phyloP scores from a whole-genome alignment of 2,329 filamentous ascomycete genomes.

The Huntiella moniliformis region DNA sequence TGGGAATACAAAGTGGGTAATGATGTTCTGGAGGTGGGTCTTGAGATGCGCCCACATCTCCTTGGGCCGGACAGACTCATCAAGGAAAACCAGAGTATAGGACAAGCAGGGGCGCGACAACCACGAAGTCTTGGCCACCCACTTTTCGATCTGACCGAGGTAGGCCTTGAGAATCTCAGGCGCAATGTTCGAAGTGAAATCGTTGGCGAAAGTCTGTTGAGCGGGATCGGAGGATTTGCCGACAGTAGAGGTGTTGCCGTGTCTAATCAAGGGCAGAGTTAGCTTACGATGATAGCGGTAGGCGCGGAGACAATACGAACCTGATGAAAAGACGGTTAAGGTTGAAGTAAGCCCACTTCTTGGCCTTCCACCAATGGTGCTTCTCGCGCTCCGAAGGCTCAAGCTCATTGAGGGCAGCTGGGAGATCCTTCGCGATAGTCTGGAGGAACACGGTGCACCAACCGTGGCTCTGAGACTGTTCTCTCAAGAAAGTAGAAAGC shows the following conservation, averaged over 20 bases:
- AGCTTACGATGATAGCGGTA: not conserved
- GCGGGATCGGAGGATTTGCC: slow-evolving; percentile 47
- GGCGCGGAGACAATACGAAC: slow-evolving; percentile 27
- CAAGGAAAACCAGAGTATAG: slow-evolving; percentile 84
- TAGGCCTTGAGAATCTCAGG: slow-evolving; percentile 95
- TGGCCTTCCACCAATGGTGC: slow-evolving; percentile 98
- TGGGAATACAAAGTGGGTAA: slow-evolving; percentile 89
- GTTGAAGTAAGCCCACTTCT: slow-evolving; percentile 99
- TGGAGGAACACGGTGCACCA: slow-evolving; percentile 94
- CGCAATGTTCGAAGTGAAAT: slow-evolving; percentile 78
- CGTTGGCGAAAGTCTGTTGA: slow-evolving; percentile 67
- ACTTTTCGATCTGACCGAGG: slow-evolving; percentile 85
- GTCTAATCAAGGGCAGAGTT: slow-evolving; percentile 31
- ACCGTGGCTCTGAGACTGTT: slow-evolving; percentile 68
- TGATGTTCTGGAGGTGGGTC: slow-evolving; percentile 78
- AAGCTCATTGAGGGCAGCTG: slow-evolving; percentile 59
- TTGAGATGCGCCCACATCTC: slow-evolving; percentile 91
- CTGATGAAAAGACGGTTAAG: slow-evolving; percentile 87
- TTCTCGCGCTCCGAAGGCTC: slow-evolving; percentile 70
- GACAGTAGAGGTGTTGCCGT: slow-evolving; percentile 68
- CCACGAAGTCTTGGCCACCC: slow-evolving; percentile 89
- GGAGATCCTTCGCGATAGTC: slow-evolving; percentile 70
- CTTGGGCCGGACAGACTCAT: slow-evolving; percentile 94
- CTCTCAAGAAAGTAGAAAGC: slow-evolving; percentile 56
- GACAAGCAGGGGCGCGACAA: slow-evolving; percentile 85